Evolutionary conservation across 2,329 filamentous ascomycete genomes (phyloP), one percentile per base, ranked within the genome.

Genomic region (Aspergillus glaucus): DNA sequence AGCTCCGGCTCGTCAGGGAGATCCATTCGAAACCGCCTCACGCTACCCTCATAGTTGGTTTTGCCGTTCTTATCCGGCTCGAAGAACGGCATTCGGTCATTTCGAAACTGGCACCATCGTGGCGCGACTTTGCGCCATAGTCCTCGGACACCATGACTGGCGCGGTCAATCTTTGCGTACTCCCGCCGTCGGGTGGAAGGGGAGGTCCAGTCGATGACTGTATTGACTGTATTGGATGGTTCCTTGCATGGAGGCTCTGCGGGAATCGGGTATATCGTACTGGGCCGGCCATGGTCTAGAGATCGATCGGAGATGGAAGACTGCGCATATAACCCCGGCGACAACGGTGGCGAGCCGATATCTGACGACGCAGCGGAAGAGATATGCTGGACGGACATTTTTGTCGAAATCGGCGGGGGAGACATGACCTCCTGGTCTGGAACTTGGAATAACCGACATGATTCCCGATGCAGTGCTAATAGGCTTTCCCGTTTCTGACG

Each of bases 141-240:
- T 2, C 73, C 71, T 1, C 71, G 64, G 3, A 75, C 53, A 3
- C 73, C 72, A 17, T 61, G 66, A 49, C 61, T 68, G 43, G 68
- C 67, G 9, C 69, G 68, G 59, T 72, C 66, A 75, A 81, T 69
- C 78, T 82, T 59, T 81, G 80, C 65, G 48, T 75, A 75, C 52
- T 75, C 71, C 17, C 63, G 63, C 7, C 68, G 60, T 9, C 73
- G 68, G 4, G 72, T 74, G 8, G 67, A 67, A 6, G 69, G 63
- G 1, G 70, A 71, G 2, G 72, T 75, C 73, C 73, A 75, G 51
- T 74, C 71, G 40, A 74, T 73, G 6, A 73, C 66, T 4, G 71
- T 73, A 19, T 65, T 59, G 6, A 74, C 65, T 5, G 70, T 73
- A 19, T 65, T 57, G 17, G 67, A 63, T 34, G 65, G 46, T 43